Percentiles rank a stretch among this genome's conserved stretches.
phyloP scores from a whole-genome alignment of 805 yeast species.

The Lachancea lanzarotensis region DNA sequence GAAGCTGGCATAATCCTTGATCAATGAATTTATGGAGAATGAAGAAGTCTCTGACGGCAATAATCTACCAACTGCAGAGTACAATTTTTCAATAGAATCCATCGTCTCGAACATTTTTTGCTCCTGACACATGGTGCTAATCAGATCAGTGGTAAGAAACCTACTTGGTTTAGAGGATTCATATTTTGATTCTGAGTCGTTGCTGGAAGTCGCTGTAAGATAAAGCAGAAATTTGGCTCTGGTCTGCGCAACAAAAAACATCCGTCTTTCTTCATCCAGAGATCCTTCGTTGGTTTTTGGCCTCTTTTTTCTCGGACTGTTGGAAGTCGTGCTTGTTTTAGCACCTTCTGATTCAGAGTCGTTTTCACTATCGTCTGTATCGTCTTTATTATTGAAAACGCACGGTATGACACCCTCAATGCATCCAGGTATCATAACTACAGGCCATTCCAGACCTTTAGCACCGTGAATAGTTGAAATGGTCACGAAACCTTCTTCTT shows the following conservation, averaged over 20 bases:
- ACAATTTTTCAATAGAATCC: slow-evolving; percentile 19
- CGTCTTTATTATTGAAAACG: slow-evolving; percentile 36
- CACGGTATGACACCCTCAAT: slow-evolving; percentile 64
- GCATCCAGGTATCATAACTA: slow-evolving; percentile 74
- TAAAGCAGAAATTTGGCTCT: slow-evolving; percentile 62
- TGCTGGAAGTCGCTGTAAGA: slow-evolving; percentile 29
- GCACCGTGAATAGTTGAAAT: slow-evolving; percentile 87
- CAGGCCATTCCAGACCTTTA: slow-evolving; percentile 94
- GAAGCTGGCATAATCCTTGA: slow-evolving; percentile 26
- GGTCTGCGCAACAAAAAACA: slow-evolving; percentile 84
- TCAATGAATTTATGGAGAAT: slow-evolving; percentile 22
- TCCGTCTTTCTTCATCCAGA: slow-evolving; percentile 71
- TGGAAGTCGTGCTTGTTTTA: slow-evolving; percentile 8
- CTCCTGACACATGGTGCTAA: slow-evolving; percentile 23
- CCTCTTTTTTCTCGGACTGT: slow-evolving; percentile 9
- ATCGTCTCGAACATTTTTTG: slow-evolving; percentile 23
- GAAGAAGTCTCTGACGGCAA: slow-evolving; percentile 3
- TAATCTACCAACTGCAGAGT: slow-evolving; percentile 14
- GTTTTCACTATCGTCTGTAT: slow-evolving; percentile 20
- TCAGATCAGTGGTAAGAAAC: slow-evolving; percentile 25
- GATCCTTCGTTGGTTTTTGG: slow-evolving; percentile 16
- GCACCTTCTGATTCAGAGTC: slow-evolving; percentile 6
- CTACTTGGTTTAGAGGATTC: slow-evolving; percentile 25
- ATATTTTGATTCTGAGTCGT: slow-evolving; percentile 15
- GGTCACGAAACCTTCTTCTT: slow-evolving; percentile 33